Percentiles rank a stretch among this genome's conserved stretches.
Evolutionary conservation across 768 basidiomycete species (phyloP).

Genomic region (Suillus tomentosus): DNA sequence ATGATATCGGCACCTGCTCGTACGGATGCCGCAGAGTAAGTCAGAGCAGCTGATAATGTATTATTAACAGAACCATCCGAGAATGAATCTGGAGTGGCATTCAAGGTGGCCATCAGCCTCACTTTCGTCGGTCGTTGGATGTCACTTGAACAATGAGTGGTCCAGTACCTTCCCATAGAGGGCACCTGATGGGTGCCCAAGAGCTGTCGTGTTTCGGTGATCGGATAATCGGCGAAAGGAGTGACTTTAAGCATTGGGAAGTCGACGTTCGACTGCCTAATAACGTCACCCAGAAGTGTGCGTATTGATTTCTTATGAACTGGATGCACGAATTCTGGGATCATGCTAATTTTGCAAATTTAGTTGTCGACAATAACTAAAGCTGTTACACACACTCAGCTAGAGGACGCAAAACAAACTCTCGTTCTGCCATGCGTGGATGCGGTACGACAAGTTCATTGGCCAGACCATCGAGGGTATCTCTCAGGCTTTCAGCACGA

Average conservation of each 20-base stretch:
- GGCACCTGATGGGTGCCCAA: slow-evolving; percentile 18
- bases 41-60: slow-evolving; percentile 53
- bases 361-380: slow-evolving; percentile 6
- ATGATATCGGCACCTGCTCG: slow-evolving; percentile 70
- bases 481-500: slow-evolving; percentile 41
- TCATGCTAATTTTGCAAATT: slow-evolving; percentile 56
- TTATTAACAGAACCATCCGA: slow-evolving; percentile 78
- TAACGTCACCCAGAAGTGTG: slow-evolving; percentile 45
- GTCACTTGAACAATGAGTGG: slow-evolving; percentile 22
- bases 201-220: slow-evolving; percentile 19
- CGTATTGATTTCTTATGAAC: slow-evolving; percentile 47
- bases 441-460: slow-evolving; percentile 86
- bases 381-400: slow-evolving; percentile 63
- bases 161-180: slow-evolving; percentile 28
- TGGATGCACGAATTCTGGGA: slow-evolving; percentile 76
- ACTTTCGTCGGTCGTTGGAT: slow-evolving; percentile 42
- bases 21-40: slow-evolving; percentile 52
- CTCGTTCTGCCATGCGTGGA: slow-evolving; percentile 75
- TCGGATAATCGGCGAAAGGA: slow-evolving; percentile 66
- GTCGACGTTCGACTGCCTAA: slow-evolving; percentile 32
- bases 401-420: slow-evolving; percentile 89
- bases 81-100: slow-evolving; percentile 94
- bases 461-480: slow-evolving; percentile 50
- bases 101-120: slow-evolving; percentile 89
- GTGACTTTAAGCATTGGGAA: slow-evolving; percentile 70